Conservation (phyloP, 768 basidiomycete species). For the Kockovaella imperatae region DNA sequence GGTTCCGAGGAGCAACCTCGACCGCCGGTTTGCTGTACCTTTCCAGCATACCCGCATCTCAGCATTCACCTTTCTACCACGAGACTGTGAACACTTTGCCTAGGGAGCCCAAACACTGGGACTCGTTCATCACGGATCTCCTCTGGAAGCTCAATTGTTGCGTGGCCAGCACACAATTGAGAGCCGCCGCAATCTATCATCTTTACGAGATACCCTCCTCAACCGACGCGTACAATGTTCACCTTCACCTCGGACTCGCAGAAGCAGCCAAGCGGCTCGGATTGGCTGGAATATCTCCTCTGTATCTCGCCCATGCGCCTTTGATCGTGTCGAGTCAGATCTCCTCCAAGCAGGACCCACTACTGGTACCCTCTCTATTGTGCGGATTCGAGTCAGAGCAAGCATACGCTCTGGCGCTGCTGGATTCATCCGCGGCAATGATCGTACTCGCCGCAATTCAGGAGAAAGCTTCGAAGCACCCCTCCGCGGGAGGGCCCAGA, state of each 20-base stretch:
- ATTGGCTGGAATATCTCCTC: constrained; percentile 52
- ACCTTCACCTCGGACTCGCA: constrained; percentile 47
- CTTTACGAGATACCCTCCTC: constrained; percentile 61
- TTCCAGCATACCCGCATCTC: constrained; percentile 60
- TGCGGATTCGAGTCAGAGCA: constrained; percentile 66
- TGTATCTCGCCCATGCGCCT: constrained; percentile 73
- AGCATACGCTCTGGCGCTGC: constrained; percentile 61
- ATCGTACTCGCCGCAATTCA: constrained; percentile 47
- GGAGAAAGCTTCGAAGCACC: not conserved
- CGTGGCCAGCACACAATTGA: constrained; percentile 65
- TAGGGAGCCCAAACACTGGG: constrained; percentile 49
- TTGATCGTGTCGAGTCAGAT: constrained; percentile 57
- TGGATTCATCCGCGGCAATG: constrained; percentile 60
- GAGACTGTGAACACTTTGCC: constrained; percentile 16
- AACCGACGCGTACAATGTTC: constrained; percentile 40
- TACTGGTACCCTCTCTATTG: constrained; percentile 58
- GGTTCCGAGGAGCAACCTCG: constrained; percentile 65
- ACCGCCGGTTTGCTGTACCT: constrained; percentile 54
- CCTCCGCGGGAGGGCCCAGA: too few species aligned
- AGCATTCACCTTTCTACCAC: constrained; percentile 55
- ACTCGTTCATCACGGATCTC: constrained; percentile 69
- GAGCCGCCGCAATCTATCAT: constrained; percentile 81
- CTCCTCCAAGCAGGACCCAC: constrained; percentile 40
- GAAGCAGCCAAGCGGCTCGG: constrained; percentile 64
- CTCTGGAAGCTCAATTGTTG: constrained; percentile 77